Evolutionary conservation across 352 stramenopile species (phyloP).

Genomic region (Phytophthora tubulina): DNA sequence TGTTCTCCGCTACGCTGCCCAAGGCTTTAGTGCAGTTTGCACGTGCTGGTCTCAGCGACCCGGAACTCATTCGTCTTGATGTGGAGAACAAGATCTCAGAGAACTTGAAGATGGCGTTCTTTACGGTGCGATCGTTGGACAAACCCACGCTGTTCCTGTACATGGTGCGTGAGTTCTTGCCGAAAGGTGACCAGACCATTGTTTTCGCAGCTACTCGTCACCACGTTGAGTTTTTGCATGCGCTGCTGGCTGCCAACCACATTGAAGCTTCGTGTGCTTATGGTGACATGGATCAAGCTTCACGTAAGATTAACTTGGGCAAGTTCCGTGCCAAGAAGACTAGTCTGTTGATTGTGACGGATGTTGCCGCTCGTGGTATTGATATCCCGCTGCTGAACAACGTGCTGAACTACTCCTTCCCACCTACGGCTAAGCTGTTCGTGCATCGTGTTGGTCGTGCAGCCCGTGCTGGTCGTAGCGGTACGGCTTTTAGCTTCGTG

Average conservation of each 20-base stretch:
- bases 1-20: slow-evolving; percentile 98
- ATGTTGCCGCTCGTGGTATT: slow-evolving; percentile 95
- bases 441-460: slow-evolving; percentile 97
- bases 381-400: slow-evolving; percentile 98
- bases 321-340: slow-evolving; percentile 93
- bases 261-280: slow-evolving; percentile 93
- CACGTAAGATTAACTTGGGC: slow-evolving; percentile 91
- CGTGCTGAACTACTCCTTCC: slow-evolving; percentile 97
- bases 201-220: slow-evolving; percentile 98
- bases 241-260: slow-evolving; percentile 86
- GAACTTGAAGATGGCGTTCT: slow-evolving; percentile 98
- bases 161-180: slow-evolving; percentile 96
- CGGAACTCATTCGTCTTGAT: slow-evolving; percentile 98
- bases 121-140: slow-evolving; percentile 95
- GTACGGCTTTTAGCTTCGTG: slow-evolving; percentile 97
- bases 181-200: slow-evolving; percentile 94
- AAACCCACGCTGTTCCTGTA: slow-evolving; percentile 97
- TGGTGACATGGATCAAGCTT: slow-evolving; percentile 95
- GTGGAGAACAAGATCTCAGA: slow-evolving; percentile 98
- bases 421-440: slow-evolving; percentile 94
- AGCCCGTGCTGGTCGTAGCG: slow-evolving; percentile 94
- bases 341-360: slow-evolving; percentile 94
- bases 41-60: slow-evolving; percentile 96
- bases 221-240: slow-evolving; percentile 98
- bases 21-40: slow-evolving; percentile 98